Evolutionary conservation across 345 rosid genomes (phyloP), one percentile per base, ranked within the genome.

Genomic region (Euclidium syriacum): DNA sequence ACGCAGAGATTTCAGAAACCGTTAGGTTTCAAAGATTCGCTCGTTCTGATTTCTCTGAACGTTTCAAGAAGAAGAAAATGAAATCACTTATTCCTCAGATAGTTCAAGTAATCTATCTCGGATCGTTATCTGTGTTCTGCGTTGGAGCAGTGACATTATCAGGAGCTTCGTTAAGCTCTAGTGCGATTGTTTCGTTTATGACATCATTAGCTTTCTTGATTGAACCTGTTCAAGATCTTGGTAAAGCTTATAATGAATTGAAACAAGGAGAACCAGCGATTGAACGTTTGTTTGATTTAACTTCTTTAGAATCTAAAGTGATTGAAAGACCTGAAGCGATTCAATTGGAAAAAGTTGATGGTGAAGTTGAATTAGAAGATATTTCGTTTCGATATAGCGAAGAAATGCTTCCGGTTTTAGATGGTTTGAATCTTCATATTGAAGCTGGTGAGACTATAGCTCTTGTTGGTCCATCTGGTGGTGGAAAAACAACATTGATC

Each of bases 201-300:
- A 83, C 95, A 26, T 89, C 95, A 15, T 57, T 92, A 75, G 74
- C 82, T 66, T 91, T 89, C 78, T 64, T 92, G 79, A 75, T 89
- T 34, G 97, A 92, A 50, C 98, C 97, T 48, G 80, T 89, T 66
- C 98, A 89, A 95, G 97, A 78, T 78, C 70, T 87, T 17, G 98
- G 94, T 58, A 85, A 92, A 80, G 95, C 97, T 41, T 89, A 83
- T 74, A 89, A 92, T 64, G 98, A 89, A 67, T 77, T 88, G 82
- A 92, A 92, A 83, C 94, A 83, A 76, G 97, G 95, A 60, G 98
- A 92, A 74, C 95, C 97, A 26, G 94, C 95, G 1, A 77, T 92
- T 47, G 88, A 87, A 72, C 88, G 94, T 32, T 75, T 92, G 63
- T 82, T 82, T 79, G 94, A 81, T 64, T 74, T 89, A 70, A 65